Percentiles rank a stretch among this genome's conserved stretches.
These are phyloP conservation scores for Suaeda aralocaspica DNA, from an alignment of 148 eudicot genomes.

Conservation along the genomic window DNA sequence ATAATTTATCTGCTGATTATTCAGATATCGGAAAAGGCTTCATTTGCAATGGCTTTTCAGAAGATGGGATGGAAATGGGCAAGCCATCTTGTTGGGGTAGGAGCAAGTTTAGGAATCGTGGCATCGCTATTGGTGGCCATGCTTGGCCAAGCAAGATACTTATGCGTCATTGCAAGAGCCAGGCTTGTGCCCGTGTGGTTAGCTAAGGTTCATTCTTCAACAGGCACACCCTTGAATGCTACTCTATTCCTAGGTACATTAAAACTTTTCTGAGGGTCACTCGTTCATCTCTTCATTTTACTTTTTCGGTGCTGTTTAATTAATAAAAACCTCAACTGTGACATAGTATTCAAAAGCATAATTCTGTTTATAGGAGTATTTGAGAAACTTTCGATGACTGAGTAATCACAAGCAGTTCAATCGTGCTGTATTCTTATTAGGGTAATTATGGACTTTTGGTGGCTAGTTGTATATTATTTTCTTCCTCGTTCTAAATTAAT, in stretches of 20 bases:
- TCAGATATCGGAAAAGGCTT: slow-evolving; percentile 58
- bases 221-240: slow-evolving; percentile 84
- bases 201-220: slow-evolving; percentile 82
- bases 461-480: too few species aligned
- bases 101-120: slow-evolving; percentile 78
- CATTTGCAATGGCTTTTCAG: slow-evolving; percentile 71
- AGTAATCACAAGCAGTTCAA: too few species aligned
- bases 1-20: slow-evolving; percentile 6
- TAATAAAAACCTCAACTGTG: too few species aligned
- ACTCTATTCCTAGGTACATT: slow-evolving; percentile 64
- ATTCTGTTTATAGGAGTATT: too few species aligned
- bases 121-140: slow-evolving; percentile 85
- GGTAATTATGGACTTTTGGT: too few species aligned
- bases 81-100: slow-evolving; percentile 66
- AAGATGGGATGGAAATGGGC: slow-evolving; percentile 86
- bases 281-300: background rate
- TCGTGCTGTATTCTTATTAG: too few species aligned
- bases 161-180: slow-evolving; percentile 81
- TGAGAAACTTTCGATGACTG: too few species aligned
- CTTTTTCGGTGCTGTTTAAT: background rate
- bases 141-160: slow-evolving; percentile 90
- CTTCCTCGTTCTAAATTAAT: too few species aligned
- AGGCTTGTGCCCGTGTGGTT: slow-evolving; percentile 81
- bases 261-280: background rate
- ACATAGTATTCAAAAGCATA: too few species aligned